Evolutionary conservation across 805 yeast species (phyloP).

Genomic region (Saccharomycopsis microspora): DNA sequence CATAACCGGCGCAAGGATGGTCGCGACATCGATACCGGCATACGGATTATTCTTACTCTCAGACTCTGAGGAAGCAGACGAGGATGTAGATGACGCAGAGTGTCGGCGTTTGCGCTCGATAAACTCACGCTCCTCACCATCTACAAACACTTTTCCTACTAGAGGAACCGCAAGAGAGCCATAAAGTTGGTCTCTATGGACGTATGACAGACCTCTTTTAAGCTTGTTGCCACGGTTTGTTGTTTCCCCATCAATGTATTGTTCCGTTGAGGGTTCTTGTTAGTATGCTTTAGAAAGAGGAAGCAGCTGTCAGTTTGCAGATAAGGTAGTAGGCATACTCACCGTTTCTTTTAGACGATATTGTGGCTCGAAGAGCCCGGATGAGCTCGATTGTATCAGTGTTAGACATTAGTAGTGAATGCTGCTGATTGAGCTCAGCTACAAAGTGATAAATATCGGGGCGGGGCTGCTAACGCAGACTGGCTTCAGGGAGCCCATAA

Average conservation of each 20-base stretch:
- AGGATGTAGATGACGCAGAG: neutral
- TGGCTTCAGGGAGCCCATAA: too few relatives aligned
- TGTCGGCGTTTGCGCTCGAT: constrained; percentile 22
- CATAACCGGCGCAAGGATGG: constrained; percentile 63
- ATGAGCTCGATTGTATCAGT: neutral
- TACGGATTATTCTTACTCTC: constrained; percentile 31
- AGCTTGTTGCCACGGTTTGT: constrained; percentile 51
- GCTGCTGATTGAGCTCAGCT: too few relatives aligned
- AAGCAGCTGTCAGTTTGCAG: too few relatives aligned
- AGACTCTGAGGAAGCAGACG: constrained; percentile 21
- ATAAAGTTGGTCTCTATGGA: constrained; percentile 33
- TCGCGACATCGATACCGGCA: constrained; percentile 37
- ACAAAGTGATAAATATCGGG: too few relatives aligned
- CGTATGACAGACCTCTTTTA: constrained; percentile 34
- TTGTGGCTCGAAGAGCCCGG: neutral
- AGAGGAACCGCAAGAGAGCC: constrained; percentile 18
- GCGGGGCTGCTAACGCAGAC: too few relatives aligned
- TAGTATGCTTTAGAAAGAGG: too few relatives aligned
- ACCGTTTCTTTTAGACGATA: too few relatives aligned
- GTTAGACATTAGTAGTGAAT: neutral
- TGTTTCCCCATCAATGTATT: constrained; percentile 21
- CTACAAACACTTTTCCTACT: constrained; percentile 20
- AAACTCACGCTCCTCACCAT: constrained; percentile 22
- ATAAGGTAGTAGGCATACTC: too few relatives aligned
- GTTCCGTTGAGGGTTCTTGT: too few relatives aligned